Evolutionary conservation across 2,329 filamentous ascomycete species (phyloP), one percentile per base, ranked within the genome.

Genomic region (Alternaria triticina): DNA sequence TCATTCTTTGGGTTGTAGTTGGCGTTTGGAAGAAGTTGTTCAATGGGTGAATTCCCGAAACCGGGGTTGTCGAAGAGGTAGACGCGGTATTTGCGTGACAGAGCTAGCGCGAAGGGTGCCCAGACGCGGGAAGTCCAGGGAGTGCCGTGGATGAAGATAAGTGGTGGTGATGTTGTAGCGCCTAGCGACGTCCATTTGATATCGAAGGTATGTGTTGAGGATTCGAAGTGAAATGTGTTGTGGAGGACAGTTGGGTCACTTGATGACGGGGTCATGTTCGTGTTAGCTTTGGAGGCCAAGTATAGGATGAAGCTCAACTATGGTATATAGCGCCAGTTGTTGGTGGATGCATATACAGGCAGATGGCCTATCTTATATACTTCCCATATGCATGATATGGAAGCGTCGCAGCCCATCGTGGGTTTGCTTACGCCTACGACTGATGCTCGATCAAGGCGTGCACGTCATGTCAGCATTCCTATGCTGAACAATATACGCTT

Each of bases 71-170:
- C 70, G 57, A 63, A 70, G 23, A 72, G 59, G 45, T 70, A 69
- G 13, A 70, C 65, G 58, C 66, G 68, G 45, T 61, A 70, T 22
- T 62, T 27, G 12, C 57, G 56, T 5, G 68, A 68, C 23, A 72
- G 50, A 27, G 67, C 57, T 12, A 62, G 56, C 6, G 70, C 68
- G 45, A 64, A 64, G n/a, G 68, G 64, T 5, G 20, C 15, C 68
- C 69, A 72, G 47, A 70, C 65, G 15, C 58, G 69, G 12, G 66
- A 70, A n/a, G 66, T 66, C 70, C 70, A 72, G n/a, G 70, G 68
- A 3, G 70, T 72, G n/a, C 70, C 70, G 36, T 72, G 70, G 30
- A 72, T 67, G 52, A 70, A 70, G 49, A 70, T 57, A 5, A 72
- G 52, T 20, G 68, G 70, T 28, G 57, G 65, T 6, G 54, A 59